phyloP scores from a whole-genome alignment of 441 rosid genomes.

The Hura crepitans region DNA sequence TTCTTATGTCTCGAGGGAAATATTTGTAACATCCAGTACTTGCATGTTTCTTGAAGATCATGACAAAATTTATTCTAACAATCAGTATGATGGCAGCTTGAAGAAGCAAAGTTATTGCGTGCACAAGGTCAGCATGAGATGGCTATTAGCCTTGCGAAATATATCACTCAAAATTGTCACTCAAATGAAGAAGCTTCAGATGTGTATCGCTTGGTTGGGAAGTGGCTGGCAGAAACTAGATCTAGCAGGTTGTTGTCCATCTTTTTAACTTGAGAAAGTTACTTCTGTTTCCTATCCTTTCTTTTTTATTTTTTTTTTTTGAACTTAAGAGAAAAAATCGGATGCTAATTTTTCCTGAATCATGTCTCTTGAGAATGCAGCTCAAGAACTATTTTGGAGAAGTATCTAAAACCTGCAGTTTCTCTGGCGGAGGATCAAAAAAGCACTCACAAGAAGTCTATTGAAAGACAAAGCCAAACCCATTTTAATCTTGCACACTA shows the following conservation, averaged over 20 bases:
- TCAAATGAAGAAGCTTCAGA: conserved; percentile 68
- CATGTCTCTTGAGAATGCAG: conserved; percentile 41
- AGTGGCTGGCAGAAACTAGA: conserved; percentile 98
- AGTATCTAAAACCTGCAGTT: conserved; percentile 92
- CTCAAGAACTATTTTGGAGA: conserved; percentile 90
- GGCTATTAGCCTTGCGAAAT: conserved; percentile 89
- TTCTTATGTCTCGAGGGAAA: neutral
- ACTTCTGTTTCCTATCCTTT: neutral
- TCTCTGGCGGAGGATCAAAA: conserved; percentile 61
- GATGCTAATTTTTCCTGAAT: conserved; percentile 23
- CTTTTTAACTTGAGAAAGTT: conserved; percentile 21
- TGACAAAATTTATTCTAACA: neutral
- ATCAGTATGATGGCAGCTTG: conserved; percentile 54
- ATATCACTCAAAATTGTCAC: conserved; percentile 61
- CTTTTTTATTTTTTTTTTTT: neutral
- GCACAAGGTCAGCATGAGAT: conserved; percentile 94
- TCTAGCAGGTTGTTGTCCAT: conserved; percentile 71
- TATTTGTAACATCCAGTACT: neutral
- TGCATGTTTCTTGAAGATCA: neutral
- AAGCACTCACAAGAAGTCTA: conserved; percentile 53
- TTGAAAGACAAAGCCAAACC: conserved; percentile 75
- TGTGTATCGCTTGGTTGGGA: conserved; percentile 83
- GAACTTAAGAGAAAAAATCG: neutral
- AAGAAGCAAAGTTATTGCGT: conserved; percentile 90
- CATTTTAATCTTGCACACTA: conserved; percentile 95